Conservation (phyloP, 1,139 yeast genomes). For the Candida smagusa region DNA sequence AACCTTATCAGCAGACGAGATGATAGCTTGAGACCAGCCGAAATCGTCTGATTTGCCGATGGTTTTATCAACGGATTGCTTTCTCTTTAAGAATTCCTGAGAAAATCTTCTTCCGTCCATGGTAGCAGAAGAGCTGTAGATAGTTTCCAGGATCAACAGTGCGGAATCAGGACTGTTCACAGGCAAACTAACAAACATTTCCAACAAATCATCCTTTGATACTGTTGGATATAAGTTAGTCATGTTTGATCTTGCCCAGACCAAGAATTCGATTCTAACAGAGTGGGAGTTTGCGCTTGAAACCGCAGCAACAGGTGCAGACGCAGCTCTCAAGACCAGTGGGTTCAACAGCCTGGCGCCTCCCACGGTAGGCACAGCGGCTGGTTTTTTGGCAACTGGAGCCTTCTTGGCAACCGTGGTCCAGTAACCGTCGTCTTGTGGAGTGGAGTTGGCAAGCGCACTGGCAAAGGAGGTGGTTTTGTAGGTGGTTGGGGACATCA, state of each 20-base stretch:
- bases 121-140: conserved; percentile 84
- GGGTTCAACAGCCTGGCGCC: conserved; percentile 24
- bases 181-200: conserved; percentile 79
- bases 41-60: conserved; percentile 45
- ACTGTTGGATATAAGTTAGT: conserved; percentile 72
- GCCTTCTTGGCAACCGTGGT: conserved; percentile 37
- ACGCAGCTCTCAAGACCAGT: conserved; percentile 44
- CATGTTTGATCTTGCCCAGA: conserved; percentile 82
- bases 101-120: conserved; percentile 97
- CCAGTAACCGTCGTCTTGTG: conserved; percentile 42
- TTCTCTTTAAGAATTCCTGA: conserved; percentile 78
- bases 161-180: conserved; percentile 60
- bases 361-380: conserved; percentile 22
- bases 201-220: conserved; percentile 69
- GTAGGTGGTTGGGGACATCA: conserved; percentile 8
- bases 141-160: conserved; percentile 88
- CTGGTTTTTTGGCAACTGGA: conserved; percentile 23
- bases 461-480: conserved; percentile 18
- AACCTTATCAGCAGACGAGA: conserved; percentile 43
- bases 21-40: conserved; percentile 66
- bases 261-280: conserved; percentile 63
- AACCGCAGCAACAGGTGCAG: conserved; percentile 28
- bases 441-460: conserved; percentile 20
- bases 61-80: conserved; percentile 64
- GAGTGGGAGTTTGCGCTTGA: conserved; percentile 24